These are phyloP conservation scores for Claviceps purpurea DNA, from an alignment of 2,329 filamentous ascomycete genomes.

Conservation along the genomic window DNA sequence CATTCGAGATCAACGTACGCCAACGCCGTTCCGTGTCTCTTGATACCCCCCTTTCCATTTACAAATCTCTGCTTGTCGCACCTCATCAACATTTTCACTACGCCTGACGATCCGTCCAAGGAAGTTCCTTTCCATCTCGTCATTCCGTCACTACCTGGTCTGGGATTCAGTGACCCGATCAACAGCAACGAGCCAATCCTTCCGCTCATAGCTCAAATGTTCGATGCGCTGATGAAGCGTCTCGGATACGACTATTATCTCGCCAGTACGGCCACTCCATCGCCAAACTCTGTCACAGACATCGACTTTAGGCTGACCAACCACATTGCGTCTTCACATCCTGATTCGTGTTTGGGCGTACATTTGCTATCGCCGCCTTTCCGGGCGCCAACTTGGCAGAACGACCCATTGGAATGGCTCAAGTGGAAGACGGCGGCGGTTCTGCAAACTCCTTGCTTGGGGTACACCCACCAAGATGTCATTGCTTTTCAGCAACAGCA, in stretches of 20 bases:
- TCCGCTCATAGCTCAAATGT: constrained; percentile 37
- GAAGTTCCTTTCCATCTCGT: constrained; percentile 51
- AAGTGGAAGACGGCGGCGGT: constrained; percentile 42
- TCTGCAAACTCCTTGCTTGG: constrained; percentile 36
- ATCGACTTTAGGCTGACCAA: constrained; percentile 39
- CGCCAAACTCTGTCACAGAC: constrained; percentile 28
- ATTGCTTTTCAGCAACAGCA: constrained; percentile 20
- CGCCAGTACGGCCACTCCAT: constrained; percentile 38
- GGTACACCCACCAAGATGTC: constrained; percentile 42
- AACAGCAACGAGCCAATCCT: constrained; percentile 35
- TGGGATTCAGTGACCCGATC: constrained; percentile 54
- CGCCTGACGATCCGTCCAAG: constrained; percentile 31
- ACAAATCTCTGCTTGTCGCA: constrained; percentile 47
- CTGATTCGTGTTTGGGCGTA: constrained; percentile 40
- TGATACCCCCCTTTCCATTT: constrained; percentile 53
- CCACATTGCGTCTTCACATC: constrained; percentile 32
- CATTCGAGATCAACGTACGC: constrained; percentile 40
- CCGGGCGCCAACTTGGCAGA: constrained; percentile 29
- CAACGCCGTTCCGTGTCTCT: constrained; percentile 47
- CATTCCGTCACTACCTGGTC: constrained; percentile 49
- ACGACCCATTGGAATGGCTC: constrained; percentile 33
- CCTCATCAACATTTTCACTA: constrained; percentile 39
- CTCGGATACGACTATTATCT: constrained; percentile 47
- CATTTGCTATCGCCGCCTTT: constrained; percentile 49
- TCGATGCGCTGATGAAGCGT: constrained; percentile 45